Evolutionary conservation across 2,329 filamentous ascomycete genomes (phyloP), one percentile per base, ranked within the genome.

Genomic region (Exophiala alcalophila): DNA sequence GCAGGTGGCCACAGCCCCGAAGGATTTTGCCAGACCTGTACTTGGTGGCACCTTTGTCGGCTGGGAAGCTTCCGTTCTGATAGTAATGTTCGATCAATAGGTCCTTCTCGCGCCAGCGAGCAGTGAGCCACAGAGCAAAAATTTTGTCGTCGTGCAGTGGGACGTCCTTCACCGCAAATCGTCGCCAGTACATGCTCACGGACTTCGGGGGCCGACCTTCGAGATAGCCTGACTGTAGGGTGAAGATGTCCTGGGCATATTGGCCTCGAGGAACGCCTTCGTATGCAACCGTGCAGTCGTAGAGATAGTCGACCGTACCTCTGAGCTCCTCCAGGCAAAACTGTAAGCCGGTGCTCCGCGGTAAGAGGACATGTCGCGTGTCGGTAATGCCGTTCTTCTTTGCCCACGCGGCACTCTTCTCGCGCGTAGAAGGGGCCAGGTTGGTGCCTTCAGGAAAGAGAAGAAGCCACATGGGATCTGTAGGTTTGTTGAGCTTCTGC

Each of bases 391-490:
- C 83, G 12, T 76, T 79, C 69, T 94, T 92, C 47, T 81, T 74
- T 0, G 87, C 85, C 85, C 86, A 94, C 41, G 71, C 72, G 11
- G 78, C 76, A 39, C 86, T 92, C 59, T 82, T 84, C 37, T 70
- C 73, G 36, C 84, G 72, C 10, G 84, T 85, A 50, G 85, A 85
- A 7, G 68, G 68, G 1, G 84, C 87, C 9, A 87, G 64, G 61
- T 94, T 94, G 2, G 88, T 94, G 18, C 88, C 88, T 63, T 94
- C 88, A 0, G 88, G 88, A 54, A 94, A 94, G 30, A 94, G 77
- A 27, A 94, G 72, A 24, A 94, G 73, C 88, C 88, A 94, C 88
- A 94, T 94, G 4, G 88, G 88, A 56, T 89, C 77, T 9, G 53
- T 41, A 8, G 41, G 39, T 33, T 70, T 73, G 62, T 82, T 84